Percentiles rank a stretch among this genome's conserved stretches.
Conservation (phyloP, 1,139 yeast genomes). For the Magnusiomyces paraingens region DNA sequence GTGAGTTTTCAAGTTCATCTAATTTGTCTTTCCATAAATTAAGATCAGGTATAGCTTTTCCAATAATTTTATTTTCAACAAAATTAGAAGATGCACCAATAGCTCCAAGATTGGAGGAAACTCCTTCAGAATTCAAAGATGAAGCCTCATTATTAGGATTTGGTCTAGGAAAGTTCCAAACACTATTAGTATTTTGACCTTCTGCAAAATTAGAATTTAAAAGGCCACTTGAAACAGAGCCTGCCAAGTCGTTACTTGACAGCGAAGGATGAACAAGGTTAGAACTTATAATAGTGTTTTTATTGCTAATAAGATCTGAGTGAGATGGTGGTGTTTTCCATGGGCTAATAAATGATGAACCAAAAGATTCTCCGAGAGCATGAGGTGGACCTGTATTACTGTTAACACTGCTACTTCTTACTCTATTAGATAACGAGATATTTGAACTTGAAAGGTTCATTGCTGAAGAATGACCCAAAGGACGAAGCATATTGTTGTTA, state of each 20-base stretch:
- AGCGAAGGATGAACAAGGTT: neutral
- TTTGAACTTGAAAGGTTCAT: neutral
- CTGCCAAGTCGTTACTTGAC: neutral
- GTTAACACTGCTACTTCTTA: slow-evolving; percentile 15
- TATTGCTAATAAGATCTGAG: neutral
- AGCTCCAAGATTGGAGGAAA: neutral
- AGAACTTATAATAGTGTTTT: neutral
- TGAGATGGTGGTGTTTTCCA: slow-evolving; percentile 11
- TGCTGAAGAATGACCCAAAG: slow-evolving; percentile 8
- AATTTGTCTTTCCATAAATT: too few relatives aligned
- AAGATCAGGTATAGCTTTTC: too few relatives aligned
- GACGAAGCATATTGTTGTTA: neutral
- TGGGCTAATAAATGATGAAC: slow-evolving; percentile 9
- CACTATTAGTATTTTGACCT: neutral
- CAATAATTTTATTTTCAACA: too few relatives aligned
- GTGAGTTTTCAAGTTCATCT: too few relatives aligned
- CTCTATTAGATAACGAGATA: slow-evolving; percentile 3
- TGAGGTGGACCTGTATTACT: slow-evolving; percentile 14
- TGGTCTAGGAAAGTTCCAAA: neutral
- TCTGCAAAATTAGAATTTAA: too few relatives aligned
- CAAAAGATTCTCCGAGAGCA: slow-evolving; percentile 16
- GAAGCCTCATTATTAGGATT: neutral
- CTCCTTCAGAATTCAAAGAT: neutral
- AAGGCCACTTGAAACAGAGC: neutral
- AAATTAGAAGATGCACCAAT: neutral